These are phyloP conservation scores for Neurospora sp. DNA, from an alignment of 495 filamentous ascomycete species.

Conservation along the genomic window DNA sequence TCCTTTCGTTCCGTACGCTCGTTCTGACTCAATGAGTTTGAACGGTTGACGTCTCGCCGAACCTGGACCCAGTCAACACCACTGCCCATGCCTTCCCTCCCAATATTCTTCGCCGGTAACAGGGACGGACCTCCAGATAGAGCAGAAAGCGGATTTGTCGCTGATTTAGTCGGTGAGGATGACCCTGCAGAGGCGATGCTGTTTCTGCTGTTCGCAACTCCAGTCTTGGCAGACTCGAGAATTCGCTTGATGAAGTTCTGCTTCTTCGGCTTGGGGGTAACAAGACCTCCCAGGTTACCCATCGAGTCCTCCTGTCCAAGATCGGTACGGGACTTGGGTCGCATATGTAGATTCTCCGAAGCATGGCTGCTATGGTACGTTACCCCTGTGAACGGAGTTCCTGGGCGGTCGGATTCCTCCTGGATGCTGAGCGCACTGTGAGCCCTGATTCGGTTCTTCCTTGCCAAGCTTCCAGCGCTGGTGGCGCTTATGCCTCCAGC, in stretches of 20 bases:
- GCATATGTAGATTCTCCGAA: constrained; percentile 36
- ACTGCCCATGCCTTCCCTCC: constrained; percentile 54
- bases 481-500: constrained; percentile 89
- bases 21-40: constrained; percentile 82
- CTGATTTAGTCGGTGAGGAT: constrained; percentile 1
- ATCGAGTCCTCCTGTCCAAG: constrained; percentile 36
- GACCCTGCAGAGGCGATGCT: constrained; percentile 61
- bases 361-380: constrained; percentile 82
- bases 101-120: constrained; percentile 41
- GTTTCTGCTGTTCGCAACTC: constrained; percentile 78
- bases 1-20: constrained; percentile 82
- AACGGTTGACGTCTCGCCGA: constrained; percentile 86
- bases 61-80: constrained; percentile 91
- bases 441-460: constrained; percentile 49
- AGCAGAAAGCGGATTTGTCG: not conserved
- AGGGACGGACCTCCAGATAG: constrained; percentile 12
- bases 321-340: constrained; percentile 38
- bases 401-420: constrained; percentile 47
- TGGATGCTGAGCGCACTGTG: constrained; percentile 44
- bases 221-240: constrained; percentile 87
- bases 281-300: constrained; percentile 55
- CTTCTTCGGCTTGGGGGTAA: constrained; percentile 83
- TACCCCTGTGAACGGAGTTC: constrained; percentile 65
- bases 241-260: constrained; percentile 95
- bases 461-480: constrained; percentile 83